These are phyloP conservation scores for Neonectria neomacrospora DNA, from an alignment of 2,329 filamentous ascomycete species.

Conservation along the genomic window DNA sequence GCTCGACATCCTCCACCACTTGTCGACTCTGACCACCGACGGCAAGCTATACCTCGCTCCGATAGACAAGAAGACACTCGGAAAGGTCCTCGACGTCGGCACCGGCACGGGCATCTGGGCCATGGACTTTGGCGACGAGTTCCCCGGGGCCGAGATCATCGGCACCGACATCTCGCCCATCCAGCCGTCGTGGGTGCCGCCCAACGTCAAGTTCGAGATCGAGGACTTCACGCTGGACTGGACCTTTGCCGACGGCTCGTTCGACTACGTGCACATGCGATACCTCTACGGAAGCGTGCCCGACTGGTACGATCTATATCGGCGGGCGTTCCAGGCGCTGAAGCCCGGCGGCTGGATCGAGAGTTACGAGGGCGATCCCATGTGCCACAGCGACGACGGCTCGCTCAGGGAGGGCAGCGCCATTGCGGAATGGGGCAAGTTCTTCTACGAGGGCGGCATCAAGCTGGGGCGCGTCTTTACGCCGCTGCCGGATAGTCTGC, in stretches of 20 bases:
- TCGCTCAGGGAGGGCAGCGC: conserved; percentile 43
- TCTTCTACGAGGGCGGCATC: conserved; percentile 44
- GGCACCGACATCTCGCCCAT: conserved; percentile 68
- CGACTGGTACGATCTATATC: conserved; percentile 65
- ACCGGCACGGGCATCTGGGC: conserved; percentile 56
- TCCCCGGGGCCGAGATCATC: conserved; percentile 57
- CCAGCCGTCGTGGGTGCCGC: conserved; percentile 62
- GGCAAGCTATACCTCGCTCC: conserved; percentile 32
- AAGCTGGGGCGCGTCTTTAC: conserved; percentile 47
- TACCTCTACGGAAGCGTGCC: conserved; percentile 66
- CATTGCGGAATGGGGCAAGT: conserved; percentile 41
- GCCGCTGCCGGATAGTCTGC: conserved; percentile 22
- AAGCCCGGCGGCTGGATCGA: conserved; percentile 65
- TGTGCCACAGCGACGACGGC: conserved; percentile 45
- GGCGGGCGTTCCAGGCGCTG: conserved; percentile 61
- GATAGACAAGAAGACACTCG: conserved; percentile 3
- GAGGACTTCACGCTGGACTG: conserved; percentile 48
- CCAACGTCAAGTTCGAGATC: conserved; percentile 56
- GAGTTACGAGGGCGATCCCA: conserved; percentile 44
- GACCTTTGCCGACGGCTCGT: conserved; percentile 49
- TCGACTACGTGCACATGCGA: conserved; percentile 71
- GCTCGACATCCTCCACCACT: conserved; percentile 34
- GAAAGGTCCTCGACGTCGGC: conserved; percentile 32
- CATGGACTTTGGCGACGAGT: conserved; percentile 57
- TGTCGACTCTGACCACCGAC: conserved; percentile 24